Evolutionary conservation across 1,284 basidiomycete species (phyloP), one percentile per base, ranked within the genome.

Genomic region (Malassezia vespertilionis): DNA sequence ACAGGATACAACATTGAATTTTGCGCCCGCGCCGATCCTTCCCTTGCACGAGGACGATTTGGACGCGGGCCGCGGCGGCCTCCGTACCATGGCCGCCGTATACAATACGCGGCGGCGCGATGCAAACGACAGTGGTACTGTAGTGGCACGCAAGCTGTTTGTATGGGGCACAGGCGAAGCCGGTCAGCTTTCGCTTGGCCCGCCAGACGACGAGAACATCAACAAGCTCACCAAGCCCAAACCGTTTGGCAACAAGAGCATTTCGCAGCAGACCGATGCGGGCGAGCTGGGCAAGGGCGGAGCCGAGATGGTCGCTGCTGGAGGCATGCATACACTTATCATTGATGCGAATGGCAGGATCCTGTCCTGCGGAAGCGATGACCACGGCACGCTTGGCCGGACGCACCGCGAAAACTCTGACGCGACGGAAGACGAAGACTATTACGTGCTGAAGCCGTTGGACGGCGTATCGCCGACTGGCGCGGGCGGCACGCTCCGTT

Each of bases 381-480:
- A 95, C 69, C 83, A 87, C 61, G 88, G 85, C 42, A 84, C 86
- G 31, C 78, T 95, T 21, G 89, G 90, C n/a, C 53, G 56, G 14
- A 58, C 60, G 40, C 55, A 61, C 35, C 52, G 65, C 41, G 78
- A 82, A 46, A 78, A 81, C 8, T 80, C 86, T 64, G 71, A 84
- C 45, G 81, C 82, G 53, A 73, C 80, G n/a, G 86, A 90, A 57
- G 80, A 82, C 43, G 48, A 51, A 31, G 48, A 51, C 30, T 86
- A 86, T 36, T 78, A 81, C 36, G 73, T 78, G 41, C 88, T 87
- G 6, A 78, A 82, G 59, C 80, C 83, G 20, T 71, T 89, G 24
- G 78, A 83, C 59, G 77, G 78, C 10, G 74, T 88, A 14, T 54
- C 60, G 17, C 65, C 65, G 3, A 40, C 45, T 1, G 56, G 53